Base-by-base conservation (phyloP, 1,284 basidiomycete species). In the Leccinum laetum region DNA sequence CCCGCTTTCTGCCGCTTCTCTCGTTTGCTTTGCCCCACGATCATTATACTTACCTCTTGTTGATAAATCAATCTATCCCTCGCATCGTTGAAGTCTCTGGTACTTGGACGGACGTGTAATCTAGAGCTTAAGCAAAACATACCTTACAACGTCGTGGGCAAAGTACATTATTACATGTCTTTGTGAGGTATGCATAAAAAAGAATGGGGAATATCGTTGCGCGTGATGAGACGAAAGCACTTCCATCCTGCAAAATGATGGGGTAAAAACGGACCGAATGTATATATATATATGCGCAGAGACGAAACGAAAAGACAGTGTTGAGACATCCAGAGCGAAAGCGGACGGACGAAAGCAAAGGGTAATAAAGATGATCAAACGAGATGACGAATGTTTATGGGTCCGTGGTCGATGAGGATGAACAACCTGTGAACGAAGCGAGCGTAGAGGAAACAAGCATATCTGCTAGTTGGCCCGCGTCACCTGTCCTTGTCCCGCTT, bases 401-500 rank as follows among this genome's bases (percentile, higher is more conserved):
- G 62, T 63, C 63, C 18, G 46, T 60, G 18, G 21, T 49, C 32
- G 26, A 6, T 4, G 13, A 14, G 57, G 9, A 59, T 32, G 9
- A 52, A 52, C 49, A 52, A 52, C 49, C 4, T 5, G 24, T 18
- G 37, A 57, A 39, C n/a, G 16, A 65, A 5, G 52, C 29, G 29
- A n/a, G 37, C 24, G 11, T 29, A 9, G 26, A 52, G 3, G 18
- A 39, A 56, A 53, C 9, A 11, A 29, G 7, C 11, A 18, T 10
- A 46, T 46, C 32, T 21, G 44, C n/a, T 29, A 8, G 52, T 57
- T 60, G 53, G n/a, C 5, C n/a, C 37, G 16, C 2, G 75, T 69
- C 61, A 73, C 63, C 64, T 73, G n/a, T 73, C 67, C 64, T 70
- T 78, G 62, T 84, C 85, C 67, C 81, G 81, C 72, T 80, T 81